Evolutionary conservation across 1,139 yeast species (phyloP).

Genomic region (Kodamaea anthophila): DNA sequence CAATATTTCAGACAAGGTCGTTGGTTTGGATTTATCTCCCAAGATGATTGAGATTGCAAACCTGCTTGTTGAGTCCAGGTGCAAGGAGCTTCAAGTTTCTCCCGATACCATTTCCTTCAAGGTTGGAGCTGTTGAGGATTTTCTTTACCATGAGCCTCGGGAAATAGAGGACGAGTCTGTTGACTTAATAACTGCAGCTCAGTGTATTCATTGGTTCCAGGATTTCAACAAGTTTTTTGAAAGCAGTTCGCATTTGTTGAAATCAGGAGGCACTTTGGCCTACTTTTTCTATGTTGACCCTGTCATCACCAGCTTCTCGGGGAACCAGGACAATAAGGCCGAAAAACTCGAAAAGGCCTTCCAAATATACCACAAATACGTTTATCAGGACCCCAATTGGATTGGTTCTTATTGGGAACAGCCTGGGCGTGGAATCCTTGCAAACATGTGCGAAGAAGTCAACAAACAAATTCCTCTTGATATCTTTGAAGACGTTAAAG

Average conservation of each 20-base stretch:
- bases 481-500: conserved; percentile 22
- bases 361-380: conserved; percentile 26
- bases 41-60: conserved; percentile 32
- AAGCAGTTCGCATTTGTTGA: conserved; percentile 24
- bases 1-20: conserved; percentile 23
- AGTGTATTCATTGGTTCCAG: conserved; percentile 43
- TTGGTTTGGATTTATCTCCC: conserved; percentile 32
- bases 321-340: conserved; percentile 14
- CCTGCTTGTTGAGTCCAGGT: conserved; percentile 17
- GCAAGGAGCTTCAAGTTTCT: conserved; percentile 21
- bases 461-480: conserved; percentile 28
- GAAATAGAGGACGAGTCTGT: conserved; percentile 17
- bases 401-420: conserved; percentile 44
- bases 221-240: conserved; percentile 31
- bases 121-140: conserved; percentile 32
- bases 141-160: conserved; percentile 14
- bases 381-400: conserved; percentile 28
- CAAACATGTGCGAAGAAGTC: conserved; percentile 22
- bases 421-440: conserved; percentile 36
- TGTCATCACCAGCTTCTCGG: conserved; percentile 24
- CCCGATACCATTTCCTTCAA: conserved; percentile 23
- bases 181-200: conserved; percentile 42
- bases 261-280: conserved; percentile 35
- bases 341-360: conserved; percentile 19
- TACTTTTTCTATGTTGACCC: conserved; percentile 44